Conservation (phyloP, 257 asterid genomes). For the Solanum chaucha region DNA sequence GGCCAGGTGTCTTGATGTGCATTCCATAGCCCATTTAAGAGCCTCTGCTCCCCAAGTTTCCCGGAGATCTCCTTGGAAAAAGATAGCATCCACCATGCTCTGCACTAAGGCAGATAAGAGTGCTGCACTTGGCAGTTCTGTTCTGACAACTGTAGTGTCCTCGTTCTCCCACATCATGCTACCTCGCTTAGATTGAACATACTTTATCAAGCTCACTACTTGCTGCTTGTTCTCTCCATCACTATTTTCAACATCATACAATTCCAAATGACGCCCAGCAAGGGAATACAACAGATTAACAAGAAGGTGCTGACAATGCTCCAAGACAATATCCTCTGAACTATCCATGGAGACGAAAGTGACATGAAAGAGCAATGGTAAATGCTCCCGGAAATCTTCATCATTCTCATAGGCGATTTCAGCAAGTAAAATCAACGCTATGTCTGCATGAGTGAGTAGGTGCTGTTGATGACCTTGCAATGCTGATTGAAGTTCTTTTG, state of each 20-base stretch:
- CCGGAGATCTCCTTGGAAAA: conserved; percentile 98
- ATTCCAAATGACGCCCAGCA: conserved; percentile 95
- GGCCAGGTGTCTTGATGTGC: conserved; percentile 97
- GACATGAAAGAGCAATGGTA: conserved; percentile 92
- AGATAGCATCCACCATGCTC: conserved; percentile 99
- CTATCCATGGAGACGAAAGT: conserved; percentile 99
- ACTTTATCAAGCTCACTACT: conserved; percentile 90
- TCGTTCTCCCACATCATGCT: conserved; percentile 99
- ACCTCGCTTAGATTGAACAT: conserved; percentile 94
- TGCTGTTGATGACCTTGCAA: conserved; percentile 99
- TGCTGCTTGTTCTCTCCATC: conserved; percentile 99
- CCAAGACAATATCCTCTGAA: conserved; percentile 96
- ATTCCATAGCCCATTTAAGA: conserved; percentile 99
- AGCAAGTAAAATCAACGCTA: conserved; percentile 84
- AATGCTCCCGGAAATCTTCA: conserved; percentile 97
- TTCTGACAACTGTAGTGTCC: conserved; percentile 85
- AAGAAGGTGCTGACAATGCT: conserved; percentile 96
- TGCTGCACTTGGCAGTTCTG: conserved; percentile 93
- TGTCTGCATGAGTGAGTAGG: conserved; percentile 88
- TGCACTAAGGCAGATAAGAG: conserved; percentile 95
- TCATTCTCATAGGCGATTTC: conserved; percentile 99
- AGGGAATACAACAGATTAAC: conserved; percentile 93
- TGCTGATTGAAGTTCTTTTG: conserved; percentile 96
- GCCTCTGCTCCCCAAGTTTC: conserved; percentile 99
- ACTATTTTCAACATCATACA: conserved; percentile 87